Conservation (phyloP, 192 early-diverging fungal genomes). For the Podila minutissima region DNA sequence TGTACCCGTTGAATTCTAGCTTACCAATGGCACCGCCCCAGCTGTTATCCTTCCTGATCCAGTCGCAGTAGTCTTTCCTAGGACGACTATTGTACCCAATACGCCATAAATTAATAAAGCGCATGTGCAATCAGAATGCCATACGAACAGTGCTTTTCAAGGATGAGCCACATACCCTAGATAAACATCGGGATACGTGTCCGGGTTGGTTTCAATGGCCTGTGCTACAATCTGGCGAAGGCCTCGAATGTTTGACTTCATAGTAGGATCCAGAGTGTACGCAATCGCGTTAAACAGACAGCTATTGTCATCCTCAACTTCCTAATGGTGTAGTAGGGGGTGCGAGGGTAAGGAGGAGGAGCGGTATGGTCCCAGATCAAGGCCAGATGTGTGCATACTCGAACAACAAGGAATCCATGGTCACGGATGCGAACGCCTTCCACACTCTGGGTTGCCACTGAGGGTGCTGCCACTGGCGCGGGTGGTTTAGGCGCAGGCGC, state of each 20-base stretch:
- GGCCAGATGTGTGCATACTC: constrained; percentile 8
- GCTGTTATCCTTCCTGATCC: constrained; percentile 70
- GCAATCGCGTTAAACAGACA: constrained; percentile 78
- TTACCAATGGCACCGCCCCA: constrained; percentile 90
- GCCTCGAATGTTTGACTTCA: constrained; percentile 33
- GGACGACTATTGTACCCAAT: constrained; percentile 6
- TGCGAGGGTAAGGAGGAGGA: not conserved
- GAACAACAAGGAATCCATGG: constrained; percentile 38
- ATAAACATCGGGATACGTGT: constrained; percentile 67
- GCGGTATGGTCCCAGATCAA: not conserved
- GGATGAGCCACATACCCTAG: constrained; percentile 59
- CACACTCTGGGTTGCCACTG: not conserved
- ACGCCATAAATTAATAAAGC: too few relatives aligned
- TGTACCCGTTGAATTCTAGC: not conserved
- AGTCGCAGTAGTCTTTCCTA: constrained; percentile 66
- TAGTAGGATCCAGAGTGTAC: constrained; percentile 39
- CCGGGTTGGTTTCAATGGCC: constrained; percentile 61
- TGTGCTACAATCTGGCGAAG: constrained; percentile 54
- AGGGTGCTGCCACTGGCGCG: not conserved
- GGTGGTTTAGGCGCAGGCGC: not conserved
- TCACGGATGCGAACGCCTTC: constrained; percentile 32
- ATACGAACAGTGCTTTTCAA: not conserved
- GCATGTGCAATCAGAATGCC: too few relatives aligned
- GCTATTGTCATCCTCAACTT: constrained; percentile 76
- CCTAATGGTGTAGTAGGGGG: constrained; percentile 15